Conservation (phyloP, 306 rosid species). For the Crataegus laevigata region DNA sequence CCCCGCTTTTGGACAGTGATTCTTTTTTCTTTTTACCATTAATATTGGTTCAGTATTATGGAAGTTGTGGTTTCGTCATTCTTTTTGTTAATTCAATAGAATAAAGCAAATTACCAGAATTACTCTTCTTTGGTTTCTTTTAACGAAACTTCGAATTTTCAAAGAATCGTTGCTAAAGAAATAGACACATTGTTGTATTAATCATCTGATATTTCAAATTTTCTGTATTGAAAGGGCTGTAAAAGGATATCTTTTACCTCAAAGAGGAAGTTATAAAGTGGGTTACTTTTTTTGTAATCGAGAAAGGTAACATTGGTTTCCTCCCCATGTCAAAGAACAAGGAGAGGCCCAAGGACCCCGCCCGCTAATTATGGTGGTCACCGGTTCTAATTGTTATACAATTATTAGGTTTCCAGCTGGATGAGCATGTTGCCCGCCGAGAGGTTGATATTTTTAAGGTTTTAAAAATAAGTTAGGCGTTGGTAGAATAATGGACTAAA, state of each 20-base stretch:
- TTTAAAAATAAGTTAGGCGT: too few relatives aligned
- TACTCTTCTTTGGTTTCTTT: not conserved
- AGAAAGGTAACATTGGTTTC: not conserved
- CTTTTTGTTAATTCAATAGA: not conserved
- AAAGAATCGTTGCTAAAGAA: rapidly evolving
- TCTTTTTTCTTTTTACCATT: not conserved
- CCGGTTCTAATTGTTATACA: not conserved
- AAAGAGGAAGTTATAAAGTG: not conserved
- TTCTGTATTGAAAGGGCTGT: not conserved
- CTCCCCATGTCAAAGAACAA: not conserved
- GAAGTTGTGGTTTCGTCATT: constrained; percentile 1
- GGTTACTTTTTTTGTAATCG: not conserved
- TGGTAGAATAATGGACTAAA: too few relatives aligned
- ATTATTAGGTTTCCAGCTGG: constrained; percentile 14
- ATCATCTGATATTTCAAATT: too few relatives aligned
- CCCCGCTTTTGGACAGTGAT: not conserved
- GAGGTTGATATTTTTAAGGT: too few relatives aligned
- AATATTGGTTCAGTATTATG: not conserved
- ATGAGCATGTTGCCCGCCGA: not conserved
- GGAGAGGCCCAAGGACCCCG: not conserved
- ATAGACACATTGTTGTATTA: too few relatives aligned
- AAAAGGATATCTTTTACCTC: not conserved
- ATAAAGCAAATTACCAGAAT: not conserved
- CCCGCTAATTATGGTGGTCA: constrained; percentile 4
- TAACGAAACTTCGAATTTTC: not conserved